Percentiles rank a stretch among this genome's conserved stretches.
phyloP scores from a whole-genome alignment of 2,329 filamentous ascomycete genomes.

The Pestalotiopsis sp. region DNA sequence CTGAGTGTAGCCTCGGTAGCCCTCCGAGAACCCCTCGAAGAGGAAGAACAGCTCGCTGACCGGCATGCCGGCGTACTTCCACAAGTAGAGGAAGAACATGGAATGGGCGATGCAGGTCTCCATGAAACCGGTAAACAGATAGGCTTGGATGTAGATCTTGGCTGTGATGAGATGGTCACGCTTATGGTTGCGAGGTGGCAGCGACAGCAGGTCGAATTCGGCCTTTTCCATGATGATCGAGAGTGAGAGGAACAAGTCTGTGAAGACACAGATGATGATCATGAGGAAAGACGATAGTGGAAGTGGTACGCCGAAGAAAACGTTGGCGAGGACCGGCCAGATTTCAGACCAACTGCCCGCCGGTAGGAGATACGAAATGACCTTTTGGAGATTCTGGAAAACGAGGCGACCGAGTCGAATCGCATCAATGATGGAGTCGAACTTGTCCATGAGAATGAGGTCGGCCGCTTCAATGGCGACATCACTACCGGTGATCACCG shows the following conservation, averaged over 20 bases:
- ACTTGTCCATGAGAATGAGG: constrained; percentile 69
- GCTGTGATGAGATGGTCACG: constrained; percentile 46
- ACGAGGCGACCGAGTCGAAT: constrained; percentile 69
- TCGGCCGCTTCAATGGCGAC: constrained; percentile 71
- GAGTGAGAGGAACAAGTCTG: constrained; percentile 53
- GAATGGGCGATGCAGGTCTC: constrained; percentile 51
- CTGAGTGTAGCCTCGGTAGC: constrained; percentile 50
- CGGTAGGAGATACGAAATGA: constrained; percentile 48
- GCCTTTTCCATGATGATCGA: constrained; percentile 59
- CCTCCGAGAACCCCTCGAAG: constrained; percentile 49
- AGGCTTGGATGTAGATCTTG: constrained; percentile 49
- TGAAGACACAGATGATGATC: constrained; percentile 61
- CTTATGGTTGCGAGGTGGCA: constrained; percentile 52
- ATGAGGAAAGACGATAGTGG: constrained; percentile 56
- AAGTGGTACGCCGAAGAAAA: constrained; percentile 56
- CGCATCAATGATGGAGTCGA: constrained; percentile 66
- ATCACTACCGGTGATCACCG: constrained; percentile 69
- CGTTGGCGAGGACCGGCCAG: constrained; percentile 58
- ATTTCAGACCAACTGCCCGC: constrained; percentile 60
- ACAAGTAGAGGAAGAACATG: constrained; percentile 60
- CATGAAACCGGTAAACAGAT: constrained; percentile 55
- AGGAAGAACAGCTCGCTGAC: constrained; percentile 50
- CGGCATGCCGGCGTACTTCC: constrained; percentile 48
- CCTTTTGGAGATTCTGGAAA: constrained; percentile 44
- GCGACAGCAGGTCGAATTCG: constrained; percentile 53